Evolutionary conservation across 106 monocot species (phyloP).

Genomic region (Dendrobium officinale): DNA sequence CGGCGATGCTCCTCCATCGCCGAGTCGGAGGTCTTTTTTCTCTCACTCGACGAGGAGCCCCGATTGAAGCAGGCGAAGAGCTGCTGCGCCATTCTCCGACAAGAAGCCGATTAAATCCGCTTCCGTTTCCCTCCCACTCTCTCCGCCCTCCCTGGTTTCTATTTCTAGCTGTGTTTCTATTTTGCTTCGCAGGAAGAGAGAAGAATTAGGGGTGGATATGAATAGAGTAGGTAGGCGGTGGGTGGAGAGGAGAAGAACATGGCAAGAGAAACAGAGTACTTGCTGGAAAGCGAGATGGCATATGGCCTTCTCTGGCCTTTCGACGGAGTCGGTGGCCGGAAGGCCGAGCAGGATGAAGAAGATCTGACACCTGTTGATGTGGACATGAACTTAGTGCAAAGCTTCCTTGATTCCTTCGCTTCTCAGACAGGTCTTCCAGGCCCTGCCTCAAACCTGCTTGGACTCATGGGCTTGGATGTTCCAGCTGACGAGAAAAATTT

Average conservation of each 20-base stretch:
- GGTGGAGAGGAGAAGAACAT: slow-evolving; percentile 18
- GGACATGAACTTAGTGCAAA: no score
- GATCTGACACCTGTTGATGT: no score
- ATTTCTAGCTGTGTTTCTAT: no score
- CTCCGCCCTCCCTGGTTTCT: no score
- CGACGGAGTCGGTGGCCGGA: not conserved
- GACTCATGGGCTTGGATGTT: no score
- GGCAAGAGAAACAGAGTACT: slow-evolving; percentile 20
- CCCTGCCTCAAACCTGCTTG: no score
- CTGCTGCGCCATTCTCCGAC: slow-evolving; percentile 41
- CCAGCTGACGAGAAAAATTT: no score
- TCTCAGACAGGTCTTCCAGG: no score
- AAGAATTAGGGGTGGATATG: slow-evolving; percentile 1
- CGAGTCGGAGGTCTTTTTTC: slow-evolving; percentile 21
- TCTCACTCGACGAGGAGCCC: not conserved
- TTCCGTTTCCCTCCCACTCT: not conserved
- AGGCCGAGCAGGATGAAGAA: no score
- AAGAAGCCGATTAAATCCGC: not conserved
- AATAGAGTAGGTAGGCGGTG: slow-evolving; percentile 3
- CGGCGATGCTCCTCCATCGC: slow-evolving; percentile 41
- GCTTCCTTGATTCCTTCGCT: no score
- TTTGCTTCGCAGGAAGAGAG: not conserved
- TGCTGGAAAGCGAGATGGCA: not conserved
- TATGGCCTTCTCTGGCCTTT: not conserved
- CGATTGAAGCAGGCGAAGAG: slow-evolving; percentile 58